These are phyloP conservation scores for Neurospora sp. DNA, from an alignment of 495 filamentous ascomycete species.

Conservation along the genomic window DNA sequence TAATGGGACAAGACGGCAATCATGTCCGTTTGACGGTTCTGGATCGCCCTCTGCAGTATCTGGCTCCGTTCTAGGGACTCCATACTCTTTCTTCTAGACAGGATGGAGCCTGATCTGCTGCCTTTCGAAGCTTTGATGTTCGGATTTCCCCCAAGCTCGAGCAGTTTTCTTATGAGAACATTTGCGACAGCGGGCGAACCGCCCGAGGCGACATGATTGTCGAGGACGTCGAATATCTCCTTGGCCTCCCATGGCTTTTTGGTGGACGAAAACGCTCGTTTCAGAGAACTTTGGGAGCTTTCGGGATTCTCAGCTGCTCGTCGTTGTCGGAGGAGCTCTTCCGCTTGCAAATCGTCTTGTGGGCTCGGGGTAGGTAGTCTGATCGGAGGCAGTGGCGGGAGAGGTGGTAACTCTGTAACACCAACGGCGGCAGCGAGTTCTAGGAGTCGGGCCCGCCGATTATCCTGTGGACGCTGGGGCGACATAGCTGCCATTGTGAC, in stretches of 20 bases:
- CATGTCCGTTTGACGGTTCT: slow-evolving; percentile 37
- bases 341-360: slow-evolving; percentile 31
- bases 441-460: slow-evolving; percentile 24
- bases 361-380: slow-evolving; percentile 17
- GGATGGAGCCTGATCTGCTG: slow-evolving; percentile 11
- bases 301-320: slow-evolving; percentile 20
- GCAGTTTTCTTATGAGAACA: slow-evolving; percentile 34
- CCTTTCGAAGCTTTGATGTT: slow-evolving; percentile 23
- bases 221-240: slow-evolving; percentile 36
- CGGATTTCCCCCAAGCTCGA: slow-evolving; percentile 30
- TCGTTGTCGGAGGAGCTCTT: slow-evolving; percentile 35
- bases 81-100: slow-evolving; percentile 33
- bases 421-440: slow-evolving; percentile 28
- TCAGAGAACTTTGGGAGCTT: slow-evolving; percentile 24
- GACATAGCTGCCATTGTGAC: slow-evolving; percentile 9
- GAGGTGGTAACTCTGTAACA: slow-evolving; percentile 16
- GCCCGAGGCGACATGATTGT: slow-evolving; percentile 27
- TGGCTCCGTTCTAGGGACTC: slow-evolving; percentile 32
- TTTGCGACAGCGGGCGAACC: slow-evolving; percentile 38
- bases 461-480: slow-evolving; percentile 11
- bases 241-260: slow-evolving; percentile 39
- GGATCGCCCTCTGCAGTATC: slow-evolving; percentile 33
- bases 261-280: slow-evolving; percentile 33
- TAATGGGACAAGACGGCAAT: slow-evolving; percentile 34
- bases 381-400: slow-evolving; percentile 10